Conservation (phyloP, 1,284 basidiomycete species). For the Leccinum subatratum region DNA sequence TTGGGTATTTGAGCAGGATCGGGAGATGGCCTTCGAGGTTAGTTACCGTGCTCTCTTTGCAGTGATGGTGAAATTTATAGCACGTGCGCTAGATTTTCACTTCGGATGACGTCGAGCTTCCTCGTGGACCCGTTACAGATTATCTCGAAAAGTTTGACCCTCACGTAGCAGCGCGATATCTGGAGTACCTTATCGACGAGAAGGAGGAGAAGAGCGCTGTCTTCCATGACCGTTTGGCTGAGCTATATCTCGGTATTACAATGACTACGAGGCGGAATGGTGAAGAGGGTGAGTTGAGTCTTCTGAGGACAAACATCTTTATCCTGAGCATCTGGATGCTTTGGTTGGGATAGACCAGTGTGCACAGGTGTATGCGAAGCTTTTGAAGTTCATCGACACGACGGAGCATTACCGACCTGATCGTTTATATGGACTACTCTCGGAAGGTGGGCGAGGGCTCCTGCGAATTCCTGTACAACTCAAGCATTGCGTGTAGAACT, state of each 20-base stretch:
- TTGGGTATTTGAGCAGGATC: conserved; percentile 81
- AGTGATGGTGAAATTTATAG: not conserved
- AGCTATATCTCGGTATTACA: conserved; percentile 75
- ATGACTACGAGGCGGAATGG: conserved; percentile 49
- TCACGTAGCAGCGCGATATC: conserved; percentile 68
- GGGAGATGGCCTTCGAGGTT: conserved; percentile 74
- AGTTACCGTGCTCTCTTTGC: conserved; percentile 10
- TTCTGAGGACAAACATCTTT: conserved; percentile 4
- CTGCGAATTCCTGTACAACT: not conserved
- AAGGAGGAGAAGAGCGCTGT: conserved; percentile 62
- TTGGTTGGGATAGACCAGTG: conserved; percentile 35
- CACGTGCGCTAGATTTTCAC: conserved; percentile 73
- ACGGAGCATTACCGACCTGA: conserved; percentile 76
- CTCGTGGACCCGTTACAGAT: conserved; percentile 68
- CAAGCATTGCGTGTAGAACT: conserved; percentile 48
- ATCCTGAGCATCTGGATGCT: not conserved
- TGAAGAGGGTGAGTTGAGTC: conserved; percentile 46
- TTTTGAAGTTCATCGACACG: conserved; percentile 73
- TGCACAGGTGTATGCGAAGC: conserved; percentile 56
- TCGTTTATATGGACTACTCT: conserved; percentile 72
- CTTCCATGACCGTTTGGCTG: conserved; percentile 86
- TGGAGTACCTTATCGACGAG: conserved; percentile 83
- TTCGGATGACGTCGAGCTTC: conserved; percentile 88
- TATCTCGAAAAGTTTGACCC: conserved; percentile 74
- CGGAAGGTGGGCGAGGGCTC: conserved; percentile 54